Base-by-base conservation (phyloP, 1,139 yeast genomes). In the Protomyces arabidopsidicola region DNA sequence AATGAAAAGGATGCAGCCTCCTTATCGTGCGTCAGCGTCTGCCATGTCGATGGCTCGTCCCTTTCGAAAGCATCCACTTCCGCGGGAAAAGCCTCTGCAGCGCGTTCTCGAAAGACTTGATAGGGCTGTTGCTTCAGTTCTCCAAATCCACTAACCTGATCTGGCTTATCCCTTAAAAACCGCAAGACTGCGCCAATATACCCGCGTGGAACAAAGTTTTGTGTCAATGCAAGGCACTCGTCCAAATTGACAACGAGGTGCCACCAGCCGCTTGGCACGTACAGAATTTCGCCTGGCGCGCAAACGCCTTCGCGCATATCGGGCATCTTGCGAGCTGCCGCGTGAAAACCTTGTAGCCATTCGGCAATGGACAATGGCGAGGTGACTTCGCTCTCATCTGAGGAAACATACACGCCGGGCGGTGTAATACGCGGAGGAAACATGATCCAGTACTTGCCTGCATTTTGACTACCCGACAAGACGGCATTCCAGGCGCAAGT, bases 261-360 rank as follows among this genome's bases (percentile, higher is more conserved):
- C 97, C 97, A 90, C 97, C 97, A 90, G 0, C 96, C 95, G 22
- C 91, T 81, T 1, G 97, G 97, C 3, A 90, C 97, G 72, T 87
- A 84, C 81, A 90, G 82, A 68, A 90, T 86, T 73, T 90, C 95
- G 4, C 93, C 93, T 0, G 91, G 88, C 69, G 84, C 84, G 0
- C 95, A 87, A 12, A 90, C 78, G 0, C 89, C 95, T 24, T 90
- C 83, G 52, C 79, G 73, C 67, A 89, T 86, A 38, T 78, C 76
- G 2, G 71, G 71, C 1, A 75, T 75, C 10, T 71, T 70, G 20
- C 71, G 66, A 3, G 82, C 81, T 51, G 86, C 93, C 69, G 85
- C 83, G 77, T 84, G 89, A 70, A 87, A 90, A 0, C 96, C 96
- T 10, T 87, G 75, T 0, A 89, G 86, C 96, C 96, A 90, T 73